Conservation (phyloP, 108 stramenopile genomes). For the Cyclotella baltica region DNA sequence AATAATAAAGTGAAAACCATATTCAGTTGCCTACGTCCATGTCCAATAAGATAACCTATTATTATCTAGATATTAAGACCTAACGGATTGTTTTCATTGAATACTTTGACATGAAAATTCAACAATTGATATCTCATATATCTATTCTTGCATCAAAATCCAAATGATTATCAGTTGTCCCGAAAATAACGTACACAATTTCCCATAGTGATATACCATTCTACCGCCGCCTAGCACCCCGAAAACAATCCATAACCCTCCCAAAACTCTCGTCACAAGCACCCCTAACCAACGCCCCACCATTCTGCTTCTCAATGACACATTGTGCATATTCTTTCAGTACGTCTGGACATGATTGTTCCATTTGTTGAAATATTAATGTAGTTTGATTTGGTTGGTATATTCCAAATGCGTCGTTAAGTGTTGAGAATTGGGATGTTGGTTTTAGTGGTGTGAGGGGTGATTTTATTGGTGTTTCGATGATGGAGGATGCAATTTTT, state of each 20-base stretch:
- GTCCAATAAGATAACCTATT: too few species aligned
- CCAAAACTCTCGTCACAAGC: constrained; percentile 41
- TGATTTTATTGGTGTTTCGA: not conserved
- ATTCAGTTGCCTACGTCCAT: too few species aligned
- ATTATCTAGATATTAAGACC: too few species aligned
- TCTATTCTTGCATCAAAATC: too few species aligned
- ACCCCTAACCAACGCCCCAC: constrained; percentile 38
- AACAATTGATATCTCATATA: too few species aligned
- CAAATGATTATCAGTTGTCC: too few species aligned
- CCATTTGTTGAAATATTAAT: constrained; percentile 39
- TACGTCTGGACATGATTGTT: constrained; percentile 41
- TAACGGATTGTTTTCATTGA: too few species aligned
- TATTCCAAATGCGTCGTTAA: not conserved
- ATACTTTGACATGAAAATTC: too few species aligned
- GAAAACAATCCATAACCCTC: constrained; percentile 48
- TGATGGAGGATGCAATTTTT: constrained; percentile 7
- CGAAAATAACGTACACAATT: too few species aligned
- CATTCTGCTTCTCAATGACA: constrained; percentile 51
- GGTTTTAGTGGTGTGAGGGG: not conserved
- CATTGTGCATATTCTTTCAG: constrained; percentile 47
- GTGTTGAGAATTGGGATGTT: not conserved
- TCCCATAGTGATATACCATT: not conserved
- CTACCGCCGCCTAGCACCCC: constrained; percentile 14
- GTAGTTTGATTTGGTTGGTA: constrained; percentile 56
- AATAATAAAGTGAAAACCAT: too few species aligned